These are phyloP conservation scores for Mrakiaceae sp. DNA, from an alignment of 1,284 basidiomycete species.

Conservation along the genomic window DNA sequence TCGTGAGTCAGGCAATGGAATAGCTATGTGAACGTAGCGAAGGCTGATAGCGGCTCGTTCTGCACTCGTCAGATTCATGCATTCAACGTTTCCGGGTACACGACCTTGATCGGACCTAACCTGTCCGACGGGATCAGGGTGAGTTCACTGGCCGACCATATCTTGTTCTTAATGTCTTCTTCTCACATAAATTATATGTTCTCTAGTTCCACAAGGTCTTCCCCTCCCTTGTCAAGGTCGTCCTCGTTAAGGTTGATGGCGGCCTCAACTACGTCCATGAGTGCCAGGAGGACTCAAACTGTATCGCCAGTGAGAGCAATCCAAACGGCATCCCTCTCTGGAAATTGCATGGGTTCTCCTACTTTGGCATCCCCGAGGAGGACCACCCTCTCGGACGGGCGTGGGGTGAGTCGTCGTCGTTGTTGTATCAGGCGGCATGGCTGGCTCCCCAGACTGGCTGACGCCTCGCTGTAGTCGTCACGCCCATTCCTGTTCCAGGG, in stretches of 20 bases:
- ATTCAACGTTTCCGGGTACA: neutral
- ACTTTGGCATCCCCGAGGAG: slow-evolving; percentile 1
- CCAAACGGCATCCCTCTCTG: neutral
- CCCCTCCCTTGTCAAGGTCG: slow-evolving; percentile 1
- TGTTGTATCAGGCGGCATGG: no score
- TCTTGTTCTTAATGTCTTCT: neutral
- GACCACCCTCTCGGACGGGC: neutral
- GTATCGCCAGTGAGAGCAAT: neutral
- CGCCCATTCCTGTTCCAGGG: neutral
- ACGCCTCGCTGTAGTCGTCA: neutral
- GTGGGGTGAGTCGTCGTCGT: neutral
- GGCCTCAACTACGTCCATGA: neutral
- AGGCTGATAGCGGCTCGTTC: no score
- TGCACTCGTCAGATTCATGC: neutral
- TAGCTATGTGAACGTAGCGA: no score
- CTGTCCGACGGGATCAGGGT: neutral
- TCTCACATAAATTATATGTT: neutral
- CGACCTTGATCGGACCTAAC: neutral
- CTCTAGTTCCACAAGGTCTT: neutral
- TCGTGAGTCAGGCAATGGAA: neutral
- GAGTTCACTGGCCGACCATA: neutral
- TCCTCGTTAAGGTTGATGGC: slow-evolving; percentile 1
- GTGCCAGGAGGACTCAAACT: neutral
- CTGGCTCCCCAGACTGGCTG: no score
- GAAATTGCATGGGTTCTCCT: slow-evolving; percentile 1